These are phyloP conservation scores for Didymella segeticola DNA, from an alignment of 2,329 filamentous ascomycete genomes.

Conservation along the genomic window DNA sequence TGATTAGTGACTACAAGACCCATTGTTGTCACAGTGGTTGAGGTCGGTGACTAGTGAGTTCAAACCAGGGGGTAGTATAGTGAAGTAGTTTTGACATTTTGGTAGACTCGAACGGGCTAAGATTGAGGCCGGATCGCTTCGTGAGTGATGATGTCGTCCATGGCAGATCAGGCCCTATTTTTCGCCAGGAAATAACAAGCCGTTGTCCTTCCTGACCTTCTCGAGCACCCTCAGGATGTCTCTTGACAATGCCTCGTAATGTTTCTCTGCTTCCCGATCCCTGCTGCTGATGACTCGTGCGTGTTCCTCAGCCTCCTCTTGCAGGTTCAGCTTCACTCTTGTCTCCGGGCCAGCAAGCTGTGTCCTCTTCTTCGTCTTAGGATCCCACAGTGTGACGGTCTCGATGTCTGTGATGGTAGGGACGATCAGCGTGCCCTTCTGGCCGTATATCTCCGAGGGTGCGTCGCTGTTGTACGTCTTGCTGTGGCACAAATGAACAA, in stretches of 20 bases:
- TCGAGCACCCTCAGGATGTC: conserved; percentile 53
- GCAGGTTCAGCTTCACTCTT: conserved; percentile 51
- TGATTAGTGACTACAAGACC: not conserved
- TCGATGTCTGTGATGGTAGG: conserved; percentile 56
- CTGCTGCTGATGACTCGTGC: conserved; percentile 52
- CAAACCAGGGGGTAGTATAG: no score
- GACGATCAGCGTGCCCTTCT: conserved; percentile 55
- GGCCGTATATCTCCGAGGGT: conserved; percentile 55
- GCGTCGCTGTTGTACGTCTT: conserved; percentile 56
- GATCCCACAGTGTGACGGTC: conserved; percentile 50
- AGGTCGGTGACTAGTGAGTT: no score
- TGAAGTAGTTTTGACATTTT: not conserved
- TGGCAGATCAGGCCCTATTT: not conserved
- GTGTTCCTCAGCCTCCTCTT: conserved; percentile 57
- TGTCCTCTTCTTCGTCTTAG: conserved; percentile 52
- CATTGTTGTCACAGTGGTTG: no score
- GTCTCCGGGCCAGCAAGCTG: conserved; percentile 50
- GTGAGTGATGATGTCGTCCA: not conserved
- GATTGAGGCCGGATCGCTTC: not conserved
- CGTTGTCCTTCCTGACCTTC: conserved; percentile 54
- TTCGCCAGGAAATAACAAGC: conserved; percentile 44
- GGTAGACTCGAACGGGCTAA: not conserved
- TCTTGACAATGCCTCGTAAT: conserved; percentile 51
- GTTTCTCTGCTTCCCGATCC: conserved; percentile 47
- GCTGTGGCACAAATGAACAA: conserved; percentile 51